These are phyloP conservation scores for Deakozyma indianensis DNA, from an alignment of 805 yeast species.

Conservation along the genomic window DNA sequence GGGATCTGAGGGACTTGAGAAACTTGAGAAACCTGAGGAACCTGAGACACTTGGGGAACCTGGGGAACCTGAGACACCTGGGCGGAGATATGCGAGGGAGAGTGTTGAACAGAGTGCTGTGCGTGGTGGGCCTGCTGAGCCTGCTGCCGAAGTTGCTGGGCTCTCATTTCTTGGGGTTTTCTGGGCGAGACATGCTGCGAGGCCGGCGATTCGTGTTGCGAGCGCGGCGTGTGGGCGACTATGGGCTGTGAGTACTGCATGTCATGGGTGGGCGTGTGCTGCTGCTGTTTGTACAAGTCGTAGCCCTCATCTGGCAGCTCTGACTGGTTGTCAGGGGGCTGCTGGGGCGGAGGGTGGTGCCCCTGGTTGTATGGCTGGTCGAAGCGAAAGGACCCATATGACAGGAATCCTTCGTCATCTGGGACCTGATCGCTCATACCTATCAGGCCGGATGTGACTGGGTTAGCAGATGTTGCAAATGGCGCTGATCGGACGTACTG, in stretches of 20 bases:
- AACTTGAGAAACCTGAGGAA: too few relatives aligned
- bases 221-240: conserved; percentile 1
- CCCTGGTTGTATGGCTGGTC: not conserved
- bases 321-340: not conserved
- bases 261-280: not conserved
- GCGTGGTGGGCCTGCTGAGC: not conserved
- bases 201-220: not conserved
- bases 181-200: not conserved
- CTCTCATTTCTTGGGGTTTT: not conserved
- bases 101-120: too few relatives aligned
- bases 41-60: too few relatives aligned
- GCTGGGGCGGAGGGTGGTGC: not conserved
- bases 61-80: too few relatives aligned
- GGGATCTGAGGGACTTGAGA: too few relatives aligned
- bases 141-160: not conserved
- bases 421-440: not conserved
- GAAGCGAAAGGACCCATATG: not conserved
- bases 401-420: not conserved
- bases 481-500: too few relatives aligned
- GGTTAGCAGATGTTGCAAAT: not conserved
- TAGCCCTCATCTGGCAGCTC: not conserved
- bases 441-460: too few relatives aligned
- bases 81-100: too few relatives aligned
- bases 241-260: not conserved
- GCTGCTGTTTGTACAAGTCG: not conserved